Base-by-base conservation (phyloP, 805 yeast genomes). In the Metschnikowia orientalis region DNA sequence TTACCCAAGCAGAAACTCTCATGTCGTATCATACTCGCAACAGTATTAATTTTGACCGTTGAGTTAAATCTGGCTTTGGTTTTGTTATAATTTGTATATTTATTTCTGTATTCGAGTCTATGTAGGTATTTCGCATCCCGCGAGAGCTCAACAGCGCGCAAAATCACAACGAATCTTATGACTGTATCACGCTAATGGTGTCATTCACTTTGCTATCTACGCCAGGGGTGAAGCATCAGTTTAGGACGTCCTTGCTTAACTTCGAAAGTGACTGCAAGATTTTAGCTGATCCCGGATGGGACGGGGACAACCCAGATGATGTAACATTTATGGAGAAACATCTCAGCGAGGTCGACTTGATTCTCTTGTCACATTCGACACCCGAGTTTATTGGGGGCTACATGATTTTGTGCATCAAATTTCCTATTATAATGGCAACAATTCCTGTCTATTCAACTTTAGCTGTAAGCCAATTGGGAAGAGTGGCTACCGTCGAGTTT, bases 391-490 rank as follows among this genome's bases (percentile, higher is more conserved):
- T 86, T 2, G 92, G 97, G 15, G 95, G 95, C 0, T 87, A 74
- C 53, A 77, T 82, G 0, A 61, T 78, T 24, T 54, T 92, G 16
- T 75, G 85, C 43, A 57, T 68, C 37, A 69, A 70, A 39, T 78
- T 75, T 42, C 76, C 80, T 17, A 58, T 62, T 4, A 58, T 86
- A 15, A 55, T 66, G 65, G 63, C 79, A 2, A 65, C 75, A 21
- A 73, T 89, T 15, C 87, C 88, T 2, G 81, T 82, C 0, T 92
- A 83, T 53, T 77, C 97, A 0, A 90, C 98, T 0, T 59, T 87
- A n/a, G 97, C 99, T 0, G 83, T 89, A 2, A 69, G 81, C 8
- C 89, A 86, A 49, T 62, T 92, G 50, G 97, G 97, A 0, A 71
- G 95, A 45, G 76, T 86, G 11, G 69, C 94, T 4, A 81, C 95